Evolutionary conservation across 306 rosid species (phyloP).

Genomic region (Abrus precatorius): DNA sequence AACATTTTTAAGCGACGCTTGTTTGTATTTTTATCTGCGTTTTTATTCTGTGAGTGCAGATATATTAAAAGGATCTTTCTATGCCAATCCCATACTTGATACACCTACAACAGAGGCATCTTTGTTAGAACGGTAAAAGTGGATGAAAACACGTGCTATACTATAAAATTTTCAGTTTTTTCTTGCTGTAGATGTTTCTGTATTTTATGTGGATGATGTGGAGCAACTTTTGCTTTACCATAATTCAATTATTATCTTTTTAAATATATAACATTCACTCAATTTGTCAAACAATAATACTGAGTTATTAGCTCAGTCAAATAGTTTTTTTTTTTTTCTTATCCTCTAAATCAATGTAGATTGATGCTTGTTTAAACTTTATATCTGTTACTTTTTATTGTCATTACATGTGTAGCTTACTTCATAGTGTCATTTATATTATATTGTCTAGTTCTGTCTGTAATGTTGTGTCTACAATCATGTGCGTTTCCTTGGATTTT

Average conservation of each 20-base stretch:
- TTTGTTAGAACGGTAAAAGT: constrained; percentile 73
- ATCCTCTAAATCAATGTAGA: constrained; percentile 6
- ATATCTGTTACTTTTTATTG: constrained; percentile 11
- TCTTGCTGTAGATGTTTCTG: constrained; percentile 27
- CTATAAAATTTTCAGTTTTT: constrained; percentile 31
- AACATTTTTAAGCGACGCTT: constrained; percentile 23
- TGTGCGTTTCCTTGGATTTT: constrained; percentile 47
- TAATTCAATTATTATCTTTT: constrained; percentile 29
- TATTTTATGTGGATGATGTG: constrained; percentile 30
- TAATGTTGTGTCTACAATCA: constrained; percentile 30
- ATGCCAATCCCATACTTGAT: constrained; percentile 91
- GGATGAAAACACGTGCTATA: background rate
- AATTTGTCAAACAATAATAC: constrained; percentile 4
- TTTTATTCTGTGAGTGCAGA: constrained; percentile 59
- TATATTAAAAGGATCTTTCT: constrained; percentile 89
- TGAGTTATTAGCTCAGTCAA: constrained; percentile 20
- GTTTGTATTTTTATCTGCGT: constrained; percentile 19
- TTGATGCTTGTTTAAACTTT: constrained; percentile 27
- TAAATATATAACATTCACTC: background rate
- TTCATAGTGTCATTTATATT: constrained; percentile 1
- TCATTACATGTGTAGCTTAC: constrained; percentile 13
- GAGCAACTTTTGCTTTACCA: constrained; percentile 26
- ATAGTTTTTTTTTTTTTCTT: background rate
- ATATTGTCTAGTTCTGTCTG: background rate
- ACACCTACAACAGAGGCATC: constrained; percentile 80